Conservation (phyloP, 1,284 basidiomycete species). For the Trichosporon inkin region DNA sequence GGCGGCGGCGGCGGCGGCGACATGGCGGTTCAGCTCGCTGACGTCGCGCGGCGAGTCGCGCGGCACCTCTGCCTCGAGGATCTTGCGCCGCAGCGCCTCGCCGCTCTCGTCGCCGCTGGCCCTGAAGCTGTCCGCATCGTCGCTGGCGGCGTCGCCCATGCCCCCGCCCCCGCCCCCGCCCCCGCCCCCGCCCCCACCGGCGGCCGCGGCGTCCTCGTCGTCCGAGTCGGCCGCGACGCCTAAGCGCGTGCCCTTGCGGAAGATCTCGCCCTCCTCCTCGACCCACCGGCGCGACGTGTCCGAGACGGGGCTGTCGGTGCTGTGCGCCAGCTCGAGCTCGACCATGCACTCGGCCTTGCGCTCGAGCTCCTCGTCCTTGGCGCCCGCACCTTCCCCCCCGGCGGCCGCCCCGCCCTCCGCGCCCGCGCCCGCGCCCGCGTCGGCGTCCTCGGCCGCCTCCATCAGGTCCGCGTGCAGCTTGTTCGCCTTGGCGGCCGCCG, state of each 20-base stretch:
- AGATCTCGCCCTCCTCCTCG: constrained; percentile 85
- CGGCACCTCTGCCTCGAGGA: constrained; percentile 46
- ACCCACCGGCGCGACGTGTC: constrained; percentile 65
- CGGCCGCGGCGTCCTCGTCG: constrained; percentile 57
- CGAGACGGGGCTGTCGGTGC: constrained; percentile 32
- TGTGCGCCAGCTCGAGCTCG: constrained; percentile 16
- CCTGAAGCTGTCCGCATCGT: neutral
- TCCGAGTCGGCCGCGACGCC: constrained; percentile 62
- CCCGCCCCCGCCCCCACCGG: too few species aligned
- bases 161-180: too few species aligned
- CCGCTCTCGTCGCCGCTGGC: constrained; percentile 8
- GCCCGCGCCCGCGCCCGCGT: neutral
- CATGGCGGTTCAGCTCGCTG: constrained; percentile 12
- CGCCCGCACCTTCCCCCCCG: too few species aligned
- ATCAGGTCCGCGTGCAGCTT: neutral
- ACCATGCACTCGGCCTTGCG: constrained; percentile 16
- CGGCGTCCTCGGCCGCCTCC: constrained; percentile 7
- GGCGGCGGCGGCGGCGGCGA: neutral
- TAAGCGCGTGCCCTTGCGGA: constrained; percentile 78
- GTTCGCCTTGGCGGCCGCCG: neutral
- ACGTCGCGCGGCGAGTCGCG: constrained; percentile 40
- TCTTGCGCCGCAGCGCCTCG: constrained; percentile 29
- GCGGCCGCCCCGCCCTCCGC: too few species aligned
- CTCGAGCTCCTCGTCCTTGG: neutral
- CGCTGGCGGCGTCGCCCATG: neutral